Percentiles rank a stretch among this genome's conserved stretches.
These are phyloP conservation scores for Scedosporium dehoogii DNA, from an alignment of 2,329 filamentous ascomycete genomes.

Conservation along the genomic window DNA sequence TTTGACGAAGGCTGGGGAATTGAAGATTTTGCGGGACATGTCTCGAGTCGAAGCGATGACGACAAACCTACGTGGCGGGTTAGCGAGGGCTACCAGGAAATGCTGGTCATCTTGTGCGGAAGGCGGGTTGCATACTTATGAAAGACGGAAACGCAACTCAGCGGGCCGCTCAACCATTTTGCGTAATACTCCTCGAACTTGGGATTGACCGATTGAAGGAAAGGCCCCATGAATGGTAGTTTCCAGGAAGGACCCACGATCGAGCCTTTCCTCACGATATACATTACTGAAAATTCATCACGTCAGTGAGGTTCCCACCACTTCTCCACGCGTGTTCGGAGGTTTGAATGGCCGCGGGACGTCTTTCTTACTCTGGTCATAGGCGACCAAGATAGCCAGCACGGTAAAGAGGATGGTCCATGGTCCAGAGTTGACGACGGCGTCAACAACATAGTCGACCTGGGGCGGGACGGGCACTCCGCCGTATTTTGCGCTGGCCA, in stretches of 20 bases:
- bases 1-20: slow-evolving; percentile 84
- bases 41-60: slow-evolving; percentile 93
- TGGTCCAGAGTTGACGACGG: slow-evolving; percentile 46
- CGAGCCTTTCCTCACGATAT: slow-evolving; percentile 63
- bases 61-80: slow-evolving; percentile 59
- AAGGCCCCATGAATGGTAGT: slow-evolving; percentile 86
- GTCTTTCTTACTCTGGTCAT: slow-evolving; percentile 72
- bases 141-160: slow-evolving; percentile 97
- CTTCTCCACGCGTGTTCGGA: neutral
- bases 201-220: slow-evolving; percentile 83
- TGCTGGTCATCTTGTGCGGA: neutral
- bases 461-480: slow-evolving; percentile 42
- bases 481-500: slow-evolving; percentile 49
- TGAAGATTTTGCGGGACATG: slow-evolving; percentile 94
- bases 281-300: slow-evolving; percentile 49
- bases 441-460: slow-evolving; percentile 44
- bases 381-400: slow-evolving; percentile 61
- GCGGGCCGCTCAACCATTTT: slow-evolving; percentile 83
- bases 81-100: neutral
- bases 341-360: neutral
- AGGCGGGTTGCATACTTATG: slow-evolving; percentile 64
- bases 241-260: slow-evolving; percentile 70
- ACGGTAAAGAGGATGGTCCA: slow-evolving; percentile 60
- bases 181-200: slow-evolving; percentile 84
- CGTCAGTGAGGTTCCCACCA: neutral